Conservation (phyloP, 1,139 yeast species). For the Taiozyma sp. region DNA sequence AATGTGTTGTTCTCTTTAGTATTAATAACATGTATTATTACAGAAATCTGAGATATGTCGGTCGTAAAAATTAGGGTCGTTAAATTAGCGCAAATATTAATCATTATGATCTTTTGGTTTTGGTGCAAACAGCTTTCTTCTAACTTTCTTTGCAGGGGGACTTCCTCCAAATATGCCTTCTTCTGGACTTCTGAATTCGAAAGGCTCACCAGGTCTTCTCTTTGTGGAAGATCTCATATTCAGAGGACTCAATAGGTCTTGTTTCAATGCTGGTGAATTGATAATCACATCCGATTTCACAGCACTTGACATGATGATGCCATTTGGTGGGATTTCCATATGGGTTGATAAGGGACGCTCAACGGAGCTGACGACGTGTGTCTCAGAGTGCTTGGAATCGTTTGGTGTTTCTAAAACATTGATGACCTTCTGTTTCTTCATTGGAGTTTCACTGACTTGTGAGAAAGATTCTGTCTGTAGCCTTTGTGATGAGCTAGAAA, state of each 20-base stretch:
- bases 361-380: slow-evolving; percentile 1
- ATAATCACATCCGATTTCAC: not conserved
- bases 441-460: slow-evolving; percentile 32
- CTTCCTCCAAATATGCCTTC: slow-evolving; percentile 7
- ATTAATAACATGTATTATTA: not conserved
- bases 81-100: not conserved
- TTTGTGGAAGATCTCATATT: slow-evolving; percentile 13
- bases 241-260: slow-evolving; percentile 17
- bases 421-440: slow-evolving; percentile 16
- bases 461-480: slow-evolving; percentile 17
- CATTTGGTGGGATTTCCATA: not conserved
- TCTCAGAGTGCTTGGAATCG: slow-evolving; percentile 1
- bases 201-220: slow-evolving; percentile 17
- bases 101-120: not conserved
- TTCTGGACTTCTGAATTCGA: slow-evolving; percentile 9
- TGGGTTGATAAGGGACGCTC: not conserved
- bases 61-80: not conserved
- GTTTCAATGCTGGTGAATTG: not conserved
- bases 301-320: not conserved
- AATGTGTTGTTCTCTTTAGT: not conserved
- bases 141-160: slow-evolving; percentile 24
- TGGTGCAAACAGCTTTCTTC: slow-evolving; percentile 31
- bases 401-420: slow-evolving; percentile 17
- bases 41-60: not conserved
- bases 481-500: not conserved